phyloP scores from a whole-genome alignment of 208 protist species.

The Leishmania martiniquensis region DNA sequence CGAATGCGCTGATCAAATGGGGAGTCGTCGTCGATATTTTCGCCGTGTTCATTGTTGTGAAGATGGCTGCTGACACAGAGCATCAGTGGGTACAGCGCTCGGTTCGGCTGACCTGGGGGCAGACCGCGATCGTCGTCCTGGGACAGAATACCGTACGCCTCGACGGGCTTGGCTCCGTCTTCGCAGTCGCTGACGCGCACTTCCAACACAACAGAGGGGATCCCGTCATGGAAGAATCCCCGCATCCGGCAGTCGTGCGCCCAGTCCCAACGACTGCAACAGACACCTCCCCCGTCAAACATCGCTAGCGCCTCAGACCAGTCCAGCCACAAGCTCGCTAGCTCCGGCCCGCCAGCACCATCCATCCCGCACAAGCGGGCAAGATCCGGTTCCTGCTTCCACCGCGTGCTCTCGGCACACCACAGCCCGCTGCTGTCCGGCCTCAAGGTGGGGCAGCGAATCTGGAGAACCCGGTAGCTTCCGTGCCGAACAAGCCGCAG shows the following conservation, averaged over 20 bases:
- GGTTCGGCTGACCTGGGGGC: conserved; percentile 29
- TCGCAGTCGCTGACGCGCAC: conserved; percentile 22
- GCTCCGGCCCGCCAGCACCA: conserved; percentile 10
- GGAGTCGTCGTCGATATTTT: conserved; percentile 14
- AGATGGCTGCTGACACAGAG: conserved; percentile 29
- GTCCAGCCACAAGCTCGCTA: conserved; percentile 51
- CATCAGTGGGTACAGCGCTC: conserved; percentile 45
- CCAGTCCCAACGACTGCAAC: conserved; percentile 33
- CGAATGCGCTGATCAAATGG: conserved; percentile 41
- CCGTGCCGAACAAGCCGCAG: conserved; percentile 33
- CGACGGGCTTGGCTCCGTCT: conserved; percentile 18
- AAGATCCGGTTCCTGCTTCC: conserved; percentile 42
- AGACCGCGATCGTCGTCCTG: conserved; percentile 72
- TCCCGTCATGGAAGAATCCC: conserved; percentile 45
- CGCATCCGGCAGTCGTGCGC: conserved; percentile 52
- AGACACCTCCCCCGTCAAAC: conserved; percentile 70
- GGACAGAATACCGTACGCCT: conserved; percentile 49
- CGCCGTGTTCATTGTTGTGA: conserved; percentile 14
- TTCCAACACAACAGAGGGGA: conserved; percentile 52
- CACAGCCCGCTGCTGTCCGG: conserved; percentile 34
- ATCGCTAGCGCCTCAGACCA: conserved; percentile 51
- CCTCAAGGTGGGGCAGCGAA: conserved; percentile 36
- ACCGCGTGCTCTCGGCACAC: conserved; percentile 35
- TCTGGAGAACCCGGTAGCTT: conserved; percentile 33
- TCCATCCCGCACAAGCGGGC: conserved; percentile 30